Evolutionary conservation across 768 basidiomycete genomes (phyloP).

Genomic region (Naganishia onofrii): DNA sequence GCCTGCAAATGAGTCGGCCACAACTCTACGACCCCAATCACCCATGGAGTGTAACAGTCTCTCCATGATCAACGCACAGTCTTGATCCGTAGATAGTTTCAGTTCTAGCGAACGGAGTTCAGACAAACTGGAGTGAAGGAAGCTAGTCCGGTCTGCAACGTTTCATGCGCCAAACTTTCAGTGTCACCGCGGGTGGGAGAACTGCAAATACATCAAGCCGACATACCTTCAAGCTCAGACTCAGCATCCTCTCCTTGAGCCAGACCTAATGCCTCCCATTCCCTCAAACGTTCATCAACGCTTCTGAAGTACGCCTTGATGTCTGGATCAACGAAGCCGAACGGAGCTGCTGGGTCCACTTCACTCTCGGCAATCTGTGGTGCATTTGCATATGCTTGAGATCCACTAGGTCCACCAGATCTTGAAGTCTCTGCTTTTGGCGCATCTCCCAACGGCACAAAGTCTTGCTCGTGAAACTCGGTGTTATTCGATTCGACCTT

Average conservation of each 20-base stretch:
- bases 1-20: constrained; percentile 79
- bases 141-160: constrained; percentile 65
- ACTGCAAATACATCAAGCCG: background rate
- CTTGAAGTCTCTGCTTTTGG: background rate
- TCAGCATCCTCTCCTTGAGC: constrained; percentile 43
- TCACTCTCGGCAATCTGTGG: constrained; percentile 3
- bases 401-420: background rate
- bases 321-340: constrained; percentile 83
- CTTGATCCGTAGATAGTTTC: constrained; percentile 85
- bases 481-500: background rate
- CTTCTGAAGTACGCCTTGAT: constrained; percentile 89
- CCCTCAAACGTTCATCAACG: constrained; percentile 79
- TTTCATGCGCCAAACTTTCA: background rate
- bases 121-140: constrained; percentile 74
- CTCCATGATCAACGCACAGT: constrained; percentile 86
- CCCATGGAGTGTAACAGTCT: constrained; percentile 90
- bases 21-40: constrained; percentile 88
- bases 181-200: background rate
- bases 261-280: constrained; percentile 67
- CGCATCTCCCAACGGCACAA: constrained; percentile 6
- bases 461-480: constrained; percentile 19
- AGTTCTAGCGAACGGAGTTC: constrained; percentile 87
- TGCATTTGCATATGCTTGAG: background rate
- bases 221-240: constrained; percentile 53
- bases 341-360: constrained; percentile 65